Base-by-base conservation (phyloP, 176 grass and related monocot genomes). In the Zizania latifolia region DNA sequence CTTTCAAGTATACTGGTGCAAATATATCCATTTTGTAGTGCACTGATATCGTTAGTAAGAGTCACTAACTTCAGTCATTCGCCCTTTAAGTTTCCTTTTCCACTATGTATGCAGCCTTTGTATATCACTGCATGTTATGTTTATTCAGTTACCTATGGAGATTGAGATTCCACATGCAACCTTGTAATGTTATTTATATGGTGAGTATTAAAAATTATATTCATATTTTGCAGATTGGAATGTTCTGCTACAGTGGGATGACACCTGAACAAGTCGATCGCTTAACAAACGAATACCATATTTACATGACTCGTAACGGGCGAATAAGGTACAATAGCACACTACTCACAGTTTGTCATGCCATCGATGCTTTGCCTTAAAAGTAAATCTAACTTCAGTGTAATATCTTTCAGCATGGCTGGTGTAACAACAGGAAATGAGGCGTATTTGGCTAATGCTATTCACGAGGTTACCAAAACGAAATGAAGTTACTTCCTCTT, bases 161-260 rank as follows among this genome's bases (percentile, higher is more conserved):
- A 16, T 27, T 37, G 14, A 15, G 30, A 48, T 16, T 76, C n/a
- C 3, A 10, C 23, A 7, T 27, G 3, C 2, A 22, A 6, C 3
- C 17, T 43, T 12, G 21, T 82, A 10, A 35, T 75, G 22, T 34
- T 67, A 46, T 19, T 78, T 67, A 34, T 48, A 35, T 23, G 23
- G 2, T 62, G 39, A 46, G 40, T 54, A 62, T 62, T 72, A 28
- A 48, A n/a, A 79, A 35, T 1, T 67, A 58, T 12, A 0, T n/a
- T n/a, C 62, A 5, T 65, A 40, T 79, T 1, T 72, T 37, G 51
- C 79, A 99, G 95, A 94, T 99, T 65, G 95, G 91, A 58, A 99
- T 99, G 95, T 99, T 99, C 75, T 99, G 95, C 82, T 99, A 94
- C 76, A 99, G 95, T 75, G 91, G 95, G 28, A 83, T 99, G 91